phyloP scores from a whole-genome alignment of 305 asterid species.

The Fraxinus latifolia region DNA sequence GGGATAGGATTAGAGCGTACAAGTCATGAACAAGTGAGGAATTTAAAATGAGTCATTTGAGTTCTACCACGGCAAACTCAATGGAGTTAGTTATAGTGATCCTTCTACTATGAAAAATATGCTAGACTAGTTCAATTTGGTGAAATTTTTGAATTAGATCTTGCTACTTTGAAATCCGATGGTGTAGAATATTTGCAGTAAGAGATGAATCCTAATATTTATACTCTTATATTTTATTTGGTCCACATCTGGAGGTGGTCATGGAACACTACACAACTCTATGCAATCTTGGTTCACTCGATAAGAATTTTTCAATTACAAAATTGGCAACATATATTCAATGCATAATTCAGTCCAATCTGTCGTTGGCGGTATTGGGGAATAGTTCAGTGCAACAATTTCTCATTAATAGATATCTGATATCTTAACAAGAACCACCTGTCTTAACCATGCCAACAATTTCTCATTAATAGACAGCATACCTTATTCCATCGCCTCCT shows the following conservation, averaged over 20 bases:
- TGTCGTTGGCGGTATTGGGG: background rate
- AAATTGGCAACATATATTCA: background rate
- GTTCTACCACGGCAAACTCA: background rate
- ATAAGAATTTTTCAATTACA: background rate
- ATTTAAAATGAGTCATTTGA: background rate
- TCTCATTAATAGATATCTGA: background rate
- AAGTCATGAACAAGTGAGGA: background rate
- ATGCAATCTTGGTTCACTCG: background rate
- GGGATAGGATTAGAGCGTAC: background rate
- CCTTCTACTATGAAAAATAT: background rate
- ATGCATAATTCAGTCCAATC: background rate
- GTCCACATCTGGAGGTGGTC: background rate
- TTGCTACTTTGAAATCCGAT: background rate
- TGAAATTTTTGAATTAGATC: background rate
- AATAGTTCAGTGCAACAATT: background rate
- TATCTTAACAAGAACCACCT: background rate
- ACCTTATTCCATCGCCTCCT: background rate
- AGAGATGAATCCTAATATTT: background rate
- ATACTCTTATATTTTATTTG: background rate
- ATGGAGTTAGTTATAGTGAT: background rate
- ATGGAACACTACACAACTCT: background rate
- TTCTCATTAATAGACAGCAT: background rate
- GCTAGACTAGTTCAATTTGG: background rate
- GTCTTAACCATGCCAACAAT: background rate
- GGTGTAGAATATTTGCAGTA: background rate